Evolutionary conservation across 768 basidiomycete genomes (phyloP).

Genomic region (Mycena leptocephala): DNA sequence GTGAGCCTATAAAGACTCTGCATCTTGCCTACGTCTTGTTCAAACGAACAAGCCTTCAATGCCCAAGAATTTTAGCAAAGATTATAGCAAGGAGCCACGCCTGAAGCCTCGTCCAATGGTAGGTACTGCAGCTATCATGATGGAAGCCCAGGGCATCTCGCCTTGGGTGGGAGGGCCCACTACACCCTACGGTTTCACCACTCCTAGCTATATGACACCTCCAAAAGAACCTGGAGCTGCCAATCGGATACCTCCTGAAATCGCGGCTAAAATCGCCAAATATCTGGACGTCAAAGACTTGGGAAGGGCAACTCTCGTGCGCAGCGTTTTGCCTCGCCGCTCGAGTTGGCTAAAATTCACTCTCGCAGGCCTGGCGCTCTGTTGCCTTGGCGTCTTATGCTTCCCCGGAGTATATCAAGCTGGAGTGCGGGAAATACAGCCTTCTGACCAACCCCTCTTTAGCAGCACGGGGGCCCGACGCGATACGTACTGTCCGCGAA

Average conservation of each 20-base stretch:
- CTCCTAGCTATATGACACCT: background rate
- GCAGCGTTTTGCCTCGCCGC: background rate
- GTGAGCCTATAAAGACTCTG: background rate
- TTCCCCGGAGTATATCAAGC: conserved; percentile 2
- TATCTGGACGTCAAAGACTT: conserved; percentile 21
- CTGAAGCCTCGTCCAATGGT: background rate
- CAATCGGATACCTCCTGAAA: conserved; percentile 16
- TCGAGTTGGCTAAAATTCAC: background rate
- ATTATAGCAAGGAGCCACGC: background rate
- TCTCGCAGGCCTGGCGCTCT: conserved; percentile 22
- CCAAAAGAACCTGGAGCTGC: background rate
- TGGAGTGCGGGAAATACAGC: conserved; percentile 20
- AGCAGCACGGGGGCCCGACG: background rate
- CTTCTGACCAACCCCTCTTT: background rate
- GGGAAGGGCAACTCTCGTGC: background rate
- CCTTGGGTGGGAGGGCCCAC: background rate
- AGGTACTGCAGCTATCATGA: background rate
- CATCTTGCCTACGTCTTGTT: background rate
- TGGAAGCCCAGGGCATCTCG: background rate
- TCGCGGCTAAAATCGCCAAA: conserved; percentile 11
- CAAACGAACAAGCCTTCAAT: background rate
- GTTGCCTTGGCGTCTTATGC: background rate
- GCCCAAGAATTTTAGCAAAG: background rate
- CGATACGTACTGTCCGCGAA: background rate
- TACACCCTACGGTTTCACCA: too few relatives aligned